Conservation (phyloP, 225 moss, liverwort and hornwort genomes). For the Pseudoscleropodium purum region DNA sequence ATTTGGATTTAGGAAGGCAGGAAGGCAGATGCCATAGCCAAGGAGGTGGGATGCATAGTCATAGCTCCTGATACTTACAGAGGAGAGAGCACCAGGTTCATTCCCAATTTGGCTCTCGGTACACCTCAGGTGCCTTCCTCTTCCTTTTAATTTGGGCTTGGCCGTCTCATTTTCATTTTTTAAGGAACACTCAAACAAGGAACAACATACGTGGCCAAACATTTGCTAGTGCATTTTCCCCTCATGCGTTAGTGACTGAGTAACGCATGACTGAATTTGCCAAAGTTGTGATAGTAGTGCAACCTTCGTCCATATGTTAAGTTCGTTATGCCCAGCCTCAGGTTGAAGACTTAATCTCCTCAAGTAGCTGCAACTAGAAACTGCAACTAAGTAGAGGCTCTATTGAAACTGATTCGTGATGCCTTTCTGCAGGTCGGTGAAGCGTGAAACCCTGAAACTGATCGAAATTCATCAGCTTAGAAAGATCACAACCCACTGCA, state of each 20-base stretch:
- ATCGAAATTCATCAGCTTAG: too few relatives aligned
- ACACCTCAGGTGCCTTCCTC: slow-evolving; percentile 25
- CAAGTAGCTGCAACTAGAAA: too few relatives aligned
- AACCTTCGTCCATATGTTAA: too few relatives aligned
- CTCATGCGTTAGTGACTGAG: neutral
- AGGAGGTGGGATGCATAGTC: slow-evolving; percentile 38
- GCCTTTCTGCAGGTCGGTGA: too few relatives aligned
- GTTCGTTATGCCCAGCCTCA: too few relatives aligned
- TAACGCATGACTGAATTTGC: too few relatives aligned
- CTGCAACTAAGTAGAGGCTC: too few relatives aligned
- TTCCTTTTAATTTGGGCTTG: neutral
- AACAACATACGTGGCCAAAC: neutral
- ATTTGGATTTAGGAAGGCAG: slow-evolving; percentile 14
- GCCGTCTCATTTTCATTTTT: neutral
- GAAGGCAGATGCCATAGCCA: slow-evolving; percentile 46
- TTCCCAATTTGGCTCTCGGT: slow-evolving; percentile 28
- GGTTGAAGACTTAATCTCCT: too few relatives aligned
- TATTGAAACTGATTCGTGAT: too few relatives aligned
- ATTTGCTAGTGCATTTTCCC: neutral
- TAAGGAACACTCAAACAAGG: neutral
- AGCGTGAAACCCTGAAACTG: too few relatives aligned
- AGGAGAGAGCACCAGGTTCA: slow-evolving; percentile 40
- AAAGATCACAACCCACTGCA: too few relatives aligned
- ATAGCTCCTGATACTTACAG: slow-evolving; percentile 43
- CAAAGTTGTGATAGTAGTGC: too few relatives aligned